These are phyloP conservation scores for Saturnispora dispora DNA, from an alignment of 805 yeast species.

Conservation along the genomic window DNA sequence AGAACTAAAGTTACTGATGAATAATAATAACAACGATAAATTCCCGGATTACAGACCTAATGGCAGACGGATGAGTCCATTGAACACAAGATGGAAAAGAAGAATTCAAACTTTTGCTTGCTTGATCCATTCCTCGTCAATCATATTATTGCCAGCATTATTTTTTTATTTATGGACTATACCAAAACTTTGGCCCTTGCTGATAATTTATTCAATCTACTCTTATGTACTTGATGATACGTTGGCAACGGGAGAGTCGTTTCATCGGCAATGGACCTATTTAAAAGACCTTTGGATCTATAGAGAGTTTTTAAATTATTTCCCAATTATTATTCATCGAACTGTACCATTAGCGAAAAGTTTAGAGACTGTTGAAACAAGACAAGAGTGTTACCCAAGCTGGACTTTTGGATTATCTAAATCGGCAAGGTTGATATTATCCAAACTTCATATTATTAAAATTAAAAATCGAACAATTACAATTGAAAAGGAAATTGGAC, in stretches of 20 bases:
- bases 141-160: slow-evolving; percentile 47
- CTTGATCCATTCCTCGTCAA: slow-evolving; percentile 64
- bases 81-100: slow-evolving; percentile 16
- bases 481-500: slow-evolving; percentile 40
- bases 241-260: slow-evolving; percentile 65
- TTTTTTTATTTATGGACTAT: slow-evolving; percentile 51
- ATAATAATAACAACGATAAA: neutral
- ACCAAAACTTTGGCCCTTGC: slow-evolving; percentile 46
- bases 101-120: slow-evolving; percentile 61
- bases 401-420: slow-evolving; percentile 3
- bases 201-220: slow-evolving; percentile 52
- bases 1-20: neutral
- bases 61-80: neutral
- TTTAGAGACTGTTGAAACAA: slow-evolving; percentile 28
- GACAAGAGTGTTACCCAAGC: slow-evolving; percentile 5
- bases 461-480: slow-evolving; percentile 1
- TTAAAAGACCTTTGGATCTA: slow-evolving; percentile 53
- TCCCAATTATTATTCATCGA: slow-evolving; percentile 67
- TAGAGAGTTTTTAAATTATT: slow-evolving; percentile 67
- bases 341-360: slow-evolving; percentile 68
- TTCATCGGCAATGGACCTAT: slow-evolving; percentile 44
- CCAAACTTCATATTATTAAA: neutral
- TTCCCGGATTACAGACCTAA: slow-evolving; percentile 4
- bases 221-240: slow-evolving; percentile 55
- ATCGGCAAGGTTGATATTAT: neutral